Base-by-base conservation (phyloP, 257 asterid species). In the Capsicum pubescens region DNA sequence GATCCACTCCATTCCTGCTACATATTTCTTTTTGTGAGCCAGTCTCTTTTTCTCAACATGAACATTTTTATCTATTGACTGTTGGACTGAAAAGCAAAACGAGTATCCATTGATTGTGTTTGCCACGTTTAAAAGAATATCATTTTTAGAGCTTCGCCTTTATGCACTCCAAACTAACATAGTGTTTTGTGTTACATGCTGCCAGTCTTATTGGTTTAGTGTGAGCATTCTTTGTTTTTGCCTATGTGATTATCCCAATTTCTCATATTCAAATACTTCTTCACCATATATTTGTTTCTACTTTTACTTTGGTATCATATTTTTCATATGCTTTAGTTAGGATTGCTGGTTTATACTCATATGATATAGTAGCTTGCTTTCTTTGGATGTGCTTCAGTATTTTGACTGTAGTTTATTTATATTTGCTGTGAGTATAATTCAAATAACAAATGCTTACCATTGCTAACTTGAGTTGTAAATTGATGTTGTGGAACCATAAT, bases 281-380 rank as follows among this genome's bases (percentile, higher is more conserved):
- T 77, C 16, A 54, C 46, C 64, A 77, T 52, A 77, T 26, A 14
- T 50, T 52, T 76, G 61, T 26, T 76, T 46, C 81, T 76, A 76
- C 48, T 52, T 50, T 8, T 54, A 15, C 32, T 77, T 77, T 12
- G 13, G 81, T 77, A 2, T 54, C 64, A 32, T 54, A 16, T 77
- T 76, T 36, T 15, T 54, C 59, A 32, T 77, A 77, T 77, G 64
- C 82, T 54, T 77, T 52, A 77, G 81, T 50, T 76, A 52, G 58
- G 58, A 52, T 14, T 52, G 21, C 56, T 42, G 59, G 61, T 74
- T 21, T 21, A 52, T 54, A 50, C 58, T 50, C 46, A 1, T n/a
- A 46, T 32, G 64, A 32, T 77, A 54, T 26, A 26, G 50, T 77
- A 54, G 64, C 82, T 77, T 55, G 50, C 66, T 77, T 55, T 54